These are phyloP conservation scores for Xylaria nigripes DNA, from an alignment of 495 filamentous ascomycete genomes.

Conservation along the genomic window DNA sequence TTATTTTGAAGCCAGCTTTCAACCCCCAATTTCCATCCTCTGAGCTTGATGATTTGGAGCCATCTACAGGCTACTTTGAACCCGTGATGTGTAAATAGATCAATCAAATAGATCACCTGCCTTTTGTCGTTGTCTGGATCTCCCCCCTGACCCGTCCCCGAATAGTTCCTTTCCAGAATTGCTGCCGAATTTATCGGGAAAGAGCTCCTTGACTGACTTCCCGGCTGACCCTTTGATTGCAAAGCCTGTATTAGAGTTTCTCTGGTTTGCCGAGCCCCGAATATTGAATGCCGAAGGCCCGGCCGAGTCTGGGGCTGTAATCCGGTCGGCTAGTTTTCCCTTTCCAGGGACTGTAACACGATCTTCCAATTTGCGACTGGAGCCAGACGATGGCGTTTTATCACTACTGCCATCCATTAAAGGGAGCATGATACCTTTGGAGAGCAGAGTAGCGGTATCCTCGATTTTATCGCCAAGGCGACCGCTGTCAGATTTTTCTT, in stretches of 20 bases:
- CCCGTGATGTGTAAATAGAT: conserved; percentile 6
- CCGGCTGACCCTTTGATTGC: conserved; percentile 55
- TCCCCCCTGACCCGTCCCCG: conserved; percentile 39
- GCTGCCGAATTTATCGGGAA: conserved; percentile 54
- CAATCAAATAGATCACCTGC: conserved; percentile 49
- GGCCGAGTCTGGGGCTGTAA: conserved; percentile 13
- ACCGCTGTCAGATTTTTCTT: conserved; percentile 30
- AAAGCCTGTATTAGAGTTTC: conserved; percentile 46
- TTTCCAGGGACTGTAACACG: conserved; percentile 28
- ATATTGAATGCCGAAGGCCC: conserved; percentile 42
- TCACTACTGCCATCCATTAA: conserved; percentile 41
- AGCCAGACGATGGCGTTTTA: neutral
- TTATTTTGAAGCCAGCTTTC: neutral
- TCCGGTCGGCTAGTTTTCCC: conserved; percentile 15
- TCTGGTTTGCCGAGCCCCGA: conserved; percentile 48
- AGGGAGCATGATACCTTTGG: conserved; percentile 46
- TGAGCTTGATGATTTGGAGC: neutral
- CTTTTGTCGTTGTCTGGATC: conserved; percentile 39
- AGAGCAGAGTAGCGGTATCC: conserved; percentile 51
- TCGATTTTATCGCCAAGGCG: conserved; percentile 61
- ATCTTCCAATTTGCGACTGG: conserved; percentile 27
- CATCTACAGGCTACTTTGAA: neutral
- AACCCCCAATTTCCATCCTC: neutral
- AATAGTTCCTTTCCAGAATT: conserved; percentile 71
- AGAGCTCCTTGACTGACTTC: conserved; percentile 58